Base-by-base conservation (phyloP, 2,329 filamentous ascomycete species). In the Coniochaeta hoffmannii region DNA sequence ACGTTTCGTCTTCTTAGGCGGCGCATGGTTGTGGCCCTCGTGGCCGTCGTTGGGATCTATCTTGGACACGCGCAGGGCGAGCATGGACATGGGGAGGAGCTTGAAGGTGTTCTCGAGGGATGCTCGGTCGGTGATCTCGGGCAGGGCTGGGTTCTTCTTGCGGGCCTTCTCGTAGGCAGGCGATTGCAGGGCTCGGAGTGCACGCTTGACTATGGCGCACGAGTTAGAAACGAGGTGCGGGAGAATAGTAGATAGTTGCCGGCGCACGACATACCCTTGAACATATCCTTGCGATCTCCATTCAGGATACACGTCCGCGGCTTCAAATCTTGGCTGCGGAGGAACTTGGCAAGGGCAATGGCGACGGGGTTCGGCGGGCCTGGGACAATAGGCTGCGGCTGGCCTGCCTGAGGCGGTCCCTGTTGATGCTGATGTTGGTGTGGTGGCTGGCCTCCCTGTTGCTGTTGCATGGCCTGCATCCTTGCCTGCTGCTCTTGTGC, bases 221-320 rank as follows among this genome's bases (percentile, higher is more conserved):
- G 14, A 6, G 55, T 63, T 57, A 66, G 58, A 51, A 57, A 50
- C 46, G 4, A 3, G 6, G 10, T 4, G 35, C 32, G 30, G 54
- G 19, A n/a, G 28, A 30, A 19, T 32, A 32, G 10, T 34, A 1
- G 15, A 4, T 14, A 14, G 22, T 15, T 3, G 17, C 52, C n/a
- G n/a, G n/a, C n/a, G n/a, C n/a, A n/a, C n/a, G n/a, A n/a, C n/a
- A n/a, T 77, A 93, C 90, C 91, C 80, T 87, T 88, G 73, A 99
- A 97, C 89, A 99, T 95, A 62, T 99, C 93, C 75, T 96, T 97
- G 66, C 94, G 84, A 79, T 97, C 92, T 65, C 94, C 94, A 62
- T 97, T 92, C 61, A 97, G 82, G 61, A 99, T 95, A 69, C 89
- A 93, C 17, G 92, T 97, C 60, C 94, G 81, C 17, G 83, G 80